These are phyloP conservation scores for Backusella tarrabulga DNA, from an alignment of 192 early-diverging fungal species.

Conservation along the genomic window DNA sequence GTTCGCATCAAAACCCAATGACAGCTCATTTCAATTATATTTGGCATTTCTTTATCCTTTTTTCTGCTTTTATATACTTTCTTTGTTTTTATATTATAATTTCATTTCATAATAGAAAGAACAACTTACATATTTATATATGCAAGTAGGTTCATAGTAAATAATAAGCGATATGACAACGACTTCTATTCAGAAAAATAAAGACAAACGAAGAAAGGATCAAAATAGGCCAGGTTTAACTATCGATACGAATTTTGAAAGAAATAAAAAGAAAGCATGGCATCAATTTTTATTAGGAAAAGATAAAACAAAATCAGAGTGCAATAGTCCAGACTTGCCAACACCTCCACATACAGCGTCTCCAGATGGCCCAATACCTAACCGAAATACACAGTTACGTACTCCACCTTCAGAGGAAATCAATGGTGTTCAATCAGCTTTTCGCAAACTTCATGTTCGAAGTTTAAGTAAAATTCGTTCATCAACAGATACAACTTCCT, in stretches of 20 bases:
- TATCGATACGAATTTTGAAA: not conserved
- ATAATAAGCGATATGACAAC: not conserved
- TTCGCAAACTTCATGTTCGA: not conserved
- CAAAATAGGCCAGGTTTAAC: not conserved
- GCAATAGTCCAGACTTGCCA: not conserved
- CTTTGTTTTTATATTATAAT: not conserved
- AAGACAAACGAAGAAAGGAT: not conserved
- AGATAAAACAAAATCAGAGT: not conserved
- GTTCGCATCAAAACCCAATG: not conserved
- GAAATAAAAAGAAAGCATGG: constrained; percentile 8
- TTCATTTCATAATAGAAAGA: not conserved
- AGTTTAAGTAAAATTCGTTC: not conserved
- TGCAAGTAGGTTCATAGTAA: not conserved
- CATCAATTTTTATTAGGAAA: not conserved
- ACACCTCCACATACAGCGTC: not conserved
- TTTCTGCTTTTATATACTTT: not conserved
- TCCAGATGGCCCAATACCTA: not conserved
- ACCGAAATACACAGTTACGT: not conserved
- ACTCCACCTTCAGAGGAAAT: not conserved
- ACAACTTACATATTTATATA: not conserved
- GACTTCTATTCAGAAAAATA: not conserved
- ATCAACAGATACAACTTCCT: not conserved
- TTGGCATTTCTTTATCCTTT: not conserved
- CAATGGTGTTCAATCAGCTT: not conserved
- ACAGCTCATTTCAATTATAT: not conserved